Conservation (phyloP, 345 rosid genomes). For the Punica granatum region DNA sequence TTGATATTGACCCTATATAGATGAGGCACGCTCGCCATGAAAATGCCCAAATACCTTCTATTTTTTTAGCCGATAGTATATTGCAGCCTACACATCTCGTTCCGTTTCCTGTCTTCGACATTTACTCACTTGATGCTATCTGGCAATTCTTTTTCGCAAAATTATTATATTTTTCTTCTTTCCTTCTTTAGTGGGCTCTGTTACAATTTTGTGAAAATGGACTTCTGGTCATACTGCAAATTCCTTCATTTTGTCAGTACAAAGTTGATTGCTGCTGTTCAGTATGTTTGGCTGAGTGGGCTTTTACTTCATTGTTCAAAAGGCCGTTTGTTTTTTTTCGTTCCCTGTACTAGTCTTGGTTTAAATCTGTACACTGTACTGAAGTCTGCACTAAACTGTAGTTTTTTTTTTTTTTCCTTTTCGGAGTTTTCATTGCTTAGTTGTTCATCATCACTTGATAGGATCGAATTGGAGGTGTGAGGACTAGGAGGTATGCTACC, state of each 20-base stretch:
- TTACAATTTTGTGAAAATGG: background rate
- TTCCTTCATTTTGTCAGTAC: background rate
- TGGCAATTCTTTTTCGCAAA: background rate
- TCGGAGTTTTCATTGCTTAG: background rate
- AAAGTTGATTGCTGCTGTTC: background rate
- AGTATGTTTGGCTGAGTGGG: background rate
- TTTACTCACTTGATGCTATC: background rate
- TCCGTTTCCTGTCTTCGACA: background rate
- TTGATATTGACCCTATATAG: too few relatives aligned
- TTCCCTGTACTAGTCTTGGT: background rate
- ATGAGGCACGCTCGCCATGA: background rate
- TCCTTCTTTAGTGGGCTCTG: background rate
- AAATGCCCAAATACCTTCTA: background rate
- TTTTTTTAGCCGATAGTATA: background rate
- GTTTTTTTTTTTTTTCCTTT: background rate
- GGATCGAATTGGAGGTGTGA: conserved; percentile 40
- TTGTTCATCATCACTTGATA: conserved; percentile 14
- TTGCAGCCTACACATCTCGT: background rate
- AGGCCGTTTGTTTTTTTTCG: background rate
- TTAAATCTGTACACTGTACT: background rate
- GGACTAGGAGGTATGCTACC: conserved; percentile 39
- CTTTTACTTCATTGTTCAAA: background rate
- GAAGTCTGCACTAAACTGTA: background rate
- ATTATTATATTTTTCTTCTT: background rate
- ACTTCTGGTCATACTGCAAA: background rate